A percentile compares a stretch with the other conserved stretches of the same genome.
These are phyloP conservation scores for Paramyrothecium sp. DNA, from an alignment of 2,329 filamentous ascomycete genomes.

Conservation along the genomic window DNA sequence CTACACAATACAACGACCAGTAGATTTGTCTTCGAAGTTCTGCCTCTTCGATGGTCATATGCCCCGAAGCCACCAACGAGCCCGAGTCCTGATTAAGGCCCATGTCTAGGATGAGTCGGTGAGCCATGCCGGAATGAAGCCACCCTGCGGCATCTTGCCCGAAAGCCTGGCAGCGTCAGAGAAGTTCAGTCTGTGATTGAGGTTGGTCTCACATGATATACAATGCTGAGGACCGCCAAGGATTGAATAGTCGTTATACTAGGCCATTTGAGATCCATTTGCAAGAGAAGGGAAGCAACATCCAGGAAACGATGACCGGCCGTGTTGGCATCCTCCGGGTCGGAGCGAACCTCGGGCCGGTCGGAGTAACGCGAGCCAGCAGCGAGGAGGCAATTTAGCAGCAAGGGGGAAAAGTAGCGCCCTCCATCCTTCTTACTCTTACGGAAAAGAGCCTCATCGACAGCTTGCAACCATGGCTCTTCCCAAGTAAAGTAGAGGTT, in stretches of 20 bases:
- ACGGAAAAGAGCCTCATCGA: constrained; percentile 31
- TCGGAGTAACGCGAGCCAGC: constrained; percentile 31
- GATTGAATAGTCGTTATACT: constrained; percentile 35
- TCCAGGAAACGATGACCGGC: constrained; percentile 29
- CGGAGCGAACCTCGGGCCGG: constrained; percentile 23
- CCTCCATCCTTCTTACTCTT: constrained; percentile 21
- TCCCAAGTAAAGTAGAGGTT: not conserved
- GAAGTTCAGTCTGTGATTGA: not conserved
- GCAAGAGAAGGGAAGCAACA: constrained; percentile 18
- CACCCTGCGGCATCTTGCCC: constrained; percentile 32
- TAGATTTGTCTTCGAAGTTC: not conserved
- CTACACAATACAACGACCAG: not conserved
- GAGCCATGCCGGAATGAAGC: constrained; percentile 36
- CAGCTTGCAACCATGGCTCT: constrained; percentile 26
- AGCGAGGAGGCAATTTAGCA: constrained; percentile 32
- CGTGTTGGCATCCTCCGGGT: constrained; percentile 28
- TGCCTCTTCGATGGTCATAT: not conserved
- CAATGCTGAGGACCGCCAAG: constrained; percentile 26
- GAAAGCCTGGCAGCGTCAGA: constrained; percentile 19
- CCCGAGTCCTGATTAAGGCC: constrained; percentile 30
- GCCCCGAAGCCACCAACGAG: not conserved
- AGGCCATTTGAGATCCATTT: constrained; percentile 21
- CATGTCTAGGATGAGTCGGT: constrained; percentile 32
- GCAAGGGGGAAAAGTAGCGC: constrained; percentile 26
- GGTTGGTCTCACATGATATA: constrained; percentile 17